Evolutionary conservation across 2,329 filamentous ascomycete genomes (phyloP), one percentile per base, ranked within the genome.

Genomic region (Penicillium sp.): DNA sequence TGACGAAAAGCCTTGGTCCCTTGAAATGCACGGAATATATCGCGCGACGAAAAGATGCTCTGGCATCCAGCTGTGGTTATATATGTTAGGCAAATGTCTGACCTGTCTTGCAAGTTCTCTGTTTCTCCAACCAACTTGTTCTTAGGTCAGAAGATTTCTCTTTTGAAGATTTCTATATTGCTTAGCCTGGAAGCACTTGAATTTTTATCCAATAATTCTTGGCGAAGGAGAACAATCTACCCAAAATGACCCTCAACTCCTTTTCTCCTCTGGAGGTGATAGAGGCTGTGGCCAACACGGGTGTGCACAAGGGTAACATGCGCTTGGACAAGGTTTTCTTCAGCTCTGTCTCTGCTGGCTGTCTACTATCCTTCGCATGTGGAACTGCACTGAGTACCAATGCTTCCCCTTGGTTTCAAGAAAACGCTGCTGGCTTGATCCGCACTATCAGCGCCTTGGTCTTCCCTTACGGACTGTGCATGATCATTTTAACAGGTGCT

Each of bases 321-420:
- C 77, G 82, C 10, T 72, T 81, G 4, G 81, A 84, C 68, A 86
- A 85, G 65, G 76, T 85, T 44, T 85, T 86, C 65, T 67, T 84
- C 50, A 84, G 81, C 62, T 74, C 81, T 4, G 78, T 85, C 44
- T 81, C 83, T 50, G 83, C 83, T 4, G 85, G 85, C 0, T 80
- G 80, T 59, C 72, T 86, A 6, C 73, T 86, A 1, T 78, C 81
- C 2, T 85, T 87, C 64, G 84, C 81, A 5, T 82, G 80, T 45
- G 83, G 81, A 0, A 79, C 81, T 2, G 70, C 75, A 0, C 72
- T 85, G n/a, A 80, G 78, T 54, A 80, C 81, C 28, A 80, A 77
- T 62, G 72, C 81, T 4, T 73, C 80, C 0, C 78, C 81, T 1
- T 84, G 82, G 82, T 83, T 79, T 63, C 76, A 81, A 55, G 77